A percentile compares a stretch with the other conserved stretches of the same genome.
phyloP scores from a whole-genome alignment of 2,329 filamentous ascomycete genomes.

The Tympanopsis confertula region DNA sequence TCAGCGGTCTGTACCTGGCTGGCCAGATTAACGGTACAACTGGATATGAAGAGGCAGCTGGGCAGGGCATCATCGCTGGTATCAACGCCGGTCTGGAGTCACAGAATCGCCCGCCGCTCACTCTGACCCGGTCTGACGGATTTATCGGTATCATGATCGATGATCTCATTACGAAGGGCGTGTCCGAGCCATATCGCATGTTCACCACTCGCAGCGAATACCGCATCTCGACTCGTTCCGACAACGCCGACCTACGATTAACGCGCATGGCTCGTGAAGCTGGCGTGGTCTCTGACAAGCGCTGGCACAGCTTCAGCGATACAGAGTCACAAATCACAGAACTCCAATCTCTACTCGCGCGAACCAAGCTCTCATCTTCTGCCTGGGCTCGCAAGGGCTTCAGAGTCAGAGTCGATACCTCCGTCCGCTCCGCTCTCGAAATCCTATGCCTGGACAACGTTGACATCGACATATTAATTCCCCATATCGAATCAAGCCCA shows the following conservation, averaged over 20 bases:
- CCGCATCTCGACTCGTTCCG: conserved; percentile 79
- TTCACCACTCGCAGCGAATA: conserved; percentile 95
- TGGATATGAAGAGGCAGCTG: conserved; percentile 93
- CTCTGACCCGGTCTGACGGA: conserved; percentile 70
- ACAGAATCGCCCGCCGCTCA: conserved; percentile 50
- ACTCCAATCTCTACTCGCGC: conserved; percentile 48
- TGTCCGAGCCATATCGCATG: conserved; percentile 95
- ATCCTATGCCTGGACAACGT: conserved; percentile 55
- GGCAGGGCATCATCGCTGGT: conserved; percentile 82
- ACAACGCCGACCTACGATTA: conserved; percentile 84
- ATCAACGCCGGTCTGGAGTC: conserved; percentile 85
- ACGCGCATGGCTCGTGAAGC: conserved; percentile 66
- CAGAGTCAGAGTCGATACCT: conserved; percentile 52
- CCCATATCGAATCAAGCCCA: conserved; percentile 32
- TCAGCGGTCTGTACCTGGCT: conserved; percentile 77
- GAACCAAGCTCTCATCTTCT: conserved; percentile 42
- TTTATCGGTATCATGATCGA: conserved; percentile 99
- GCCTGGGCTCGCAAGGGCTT: conserved; percentile 65
- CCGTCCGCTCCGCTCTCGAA: conserved; percentile 63
- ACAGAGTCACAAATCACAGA: conserved; percentile 57
- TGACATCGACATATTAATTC: conserved; percentile 42
- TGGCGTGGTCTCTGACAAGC: conserved; percentile 66
- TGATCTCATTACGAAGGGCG: conserved; percentile 90
- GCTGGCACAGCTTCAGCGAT: conserved; percentile 62
- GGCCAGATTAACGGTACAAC: conserved; percentile 98